Evolutionary conservation across 2,329 filamentous ascomycete genomes (phyloP), one percentile per base, ranked within the genome.

Genomic region (Chaetomium globosum): DNA sequence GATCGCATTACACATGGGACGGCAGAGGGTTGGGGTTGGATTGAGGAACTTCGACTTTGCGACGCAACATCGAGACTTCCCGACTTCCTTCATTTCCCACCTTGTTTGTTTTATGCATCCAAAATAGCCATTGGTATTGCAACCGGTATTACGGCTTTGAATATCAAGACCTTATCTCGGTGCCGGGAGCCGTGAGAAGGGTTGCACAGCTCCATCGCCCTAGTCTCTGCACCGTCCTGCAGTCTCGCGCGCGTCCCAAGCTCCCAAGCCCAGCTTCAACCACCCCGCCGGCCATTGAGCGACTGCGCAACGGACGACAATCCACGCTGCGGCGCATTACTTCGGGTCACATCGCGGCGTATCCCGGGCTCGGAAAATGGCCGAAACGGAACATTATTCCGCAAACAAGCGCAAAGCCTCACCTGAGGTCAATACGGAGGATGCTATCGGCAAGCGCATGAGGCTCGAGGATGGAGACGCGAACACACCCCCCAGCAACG

Each of bases 361-460:
- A 19, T 16, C 39, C 16, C 39, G 13, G 5, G 39, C 16, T 43
- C 16, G 16, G 52, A 13, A 53, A n/a, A 68, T 68, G 59, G 64
- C 61, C 1, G 59, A 62, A 33, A 19, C 36, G 36, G 65, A 67
- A 46, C 36, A 55, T n/a, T 1, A 19, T 28, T 12, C 31, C 43
- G 33, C 59, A 9, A 66, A 61, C 30, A 72, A 72, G 60, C 65
- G 70, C 59, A 71, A 70, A 61, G 69, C 70, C 9, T 69, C 71
- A 1, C 59, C 68, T 0, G 65, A 68, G 12, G 48, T 60, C 19
- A 19, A 51, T 4, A 16, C 49, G 4, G 60, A 69, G 19, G 62
- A 65, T 23, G 51, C 21, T 31, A 31, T 59, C 12, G 61, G 63
- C 13, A 72, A 72, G 58, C 71, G 71, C 28, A 46, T 58, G 26